These are phyloP conservation scores for Microbotryomycetes sp. DNA, from an alignment of 1,284 basidiomycete species.

Conservation along the genomic window DNA sequence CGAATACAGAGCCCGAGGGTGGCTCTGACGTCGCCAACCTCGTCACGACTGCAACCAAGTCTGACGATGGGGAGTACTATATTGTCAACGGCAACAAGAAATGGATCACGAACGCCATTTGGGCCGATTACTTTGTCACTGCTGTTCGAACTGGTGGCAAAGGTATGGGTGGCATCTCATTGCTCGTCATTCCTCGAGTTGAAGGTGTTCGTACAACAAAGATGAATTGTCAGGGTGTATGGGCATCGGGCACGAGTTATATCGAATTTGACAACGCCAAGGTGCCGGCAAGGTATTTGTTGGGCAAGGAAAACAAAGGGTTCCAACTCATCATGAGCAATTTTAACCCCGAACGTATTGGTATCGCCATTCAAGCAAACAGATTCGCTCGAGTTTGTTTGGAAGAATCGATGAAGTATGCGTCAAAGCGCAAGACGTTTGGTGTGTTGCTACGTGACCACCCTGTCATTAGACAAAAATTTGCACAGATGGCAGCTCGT, in stretches of 20 bases:
- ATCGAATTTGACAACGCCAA: slow-evolving; percentile 42
- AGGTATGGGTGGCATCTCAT: slow-evolving; percentile 41
- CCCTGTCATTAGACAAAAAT: slow-evolving; percentile 38
- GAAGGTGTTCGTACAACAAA: slow-evolving; percentile 37
- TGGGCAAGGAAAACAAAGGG: slow-evolving; percentile 38
- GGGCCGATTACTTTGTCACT: slow-evolving; percentile 40
- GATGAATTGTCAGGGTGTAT: slow-evolving; percentile 40
- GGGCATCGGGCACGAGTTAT: slow-evolving; percentile 40
- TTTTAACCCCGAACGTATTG: slow-evolving; percentile 25
- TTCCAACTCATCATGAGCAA: slow-evolving; percentile 34
- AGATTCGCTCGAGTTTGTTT: slow-evolving; percentile 28
- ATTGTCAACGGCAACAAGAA: slow-evolving; percentile 43
- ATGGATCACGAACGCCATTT: slow-evolving; percentile 39
- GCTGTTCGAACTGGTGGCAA: slow-evolving; percentile 44
- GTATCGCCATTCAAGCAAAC: slow-evolving; percentile 36
- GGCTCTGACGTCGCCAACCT: slow-evolving; percentile 44
- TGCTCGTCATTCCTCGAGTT: slow-evolving; percentile 40
- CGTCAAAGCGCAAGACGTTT: slow-evolving; percentile 37
- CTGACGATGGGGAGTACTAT: slow-evolving; percentile 41
- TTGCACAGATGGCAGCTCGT: slow-evolving; percentile 33
- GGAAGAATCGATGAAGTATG: slow-evolving; percentile 32
- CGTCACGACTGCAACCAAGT: slow-evolving; percentile 37
- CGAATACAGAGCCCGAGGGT: slow-evolving; percentile 23
- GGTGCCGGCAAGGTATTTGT: slow-evolving; percentile 41
- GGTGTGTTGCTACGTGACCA: slow-evolving; percentile 34